These are phyloP conservation scores for Clohesyomyces aquaticus DNA, from an alignment of 495 filamentous ascomycete genomes.

Conservation along the genomic window DNA sequence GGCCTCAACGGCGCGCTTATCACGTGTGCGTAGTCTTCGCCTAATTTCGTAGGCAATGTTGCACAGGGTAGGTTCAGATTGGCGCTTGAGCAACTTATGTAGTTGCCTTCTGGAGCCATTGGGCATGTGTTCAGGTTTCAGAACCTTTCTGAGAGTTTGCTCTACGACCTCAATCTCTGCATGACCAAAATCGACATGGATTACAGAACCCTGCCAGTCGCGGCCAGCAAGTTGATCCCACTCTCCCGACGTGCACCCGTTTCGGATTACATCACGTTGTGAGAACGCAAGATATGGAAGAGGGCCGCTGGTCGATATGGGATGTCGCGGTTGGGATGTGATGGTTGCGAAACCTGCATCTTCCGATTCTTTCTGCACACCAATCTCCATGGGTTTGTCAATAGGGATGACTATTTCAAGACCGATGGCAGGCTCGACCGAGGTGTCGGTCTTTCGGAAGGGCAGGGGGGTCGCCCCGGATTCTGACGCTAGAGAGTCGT, in stretches of 20 bases:
- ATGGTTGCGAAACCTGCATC: constrained; percentile 19
- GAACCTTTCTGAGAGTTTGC: neutral
- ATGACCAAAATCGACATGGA: constrained; percentile 38
- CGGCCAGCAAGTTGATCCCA: constrained; percentile 24
- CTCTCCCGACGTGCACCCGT: constrained; percentile 5
- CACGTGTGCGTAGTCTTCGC: constrained; percentile 13
- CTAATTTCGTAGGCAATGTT: constrained; percentile 17
- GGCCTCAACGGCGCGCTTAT: constrained; percentile 26
- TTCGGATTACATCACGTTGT: constrained; percentile 9
- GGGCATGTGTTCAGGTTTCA: neutral
- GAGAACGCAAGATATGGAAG: constrained; percentile 27
- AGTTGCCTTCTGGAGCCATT: constrained; percentile 21
- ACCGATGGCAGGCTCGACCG: neutral
- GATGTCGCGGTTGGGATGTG: neutral
- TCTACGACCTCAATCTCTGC: constrained; percentile 30
- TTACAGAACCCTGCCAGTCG: constrained; percentile 28
- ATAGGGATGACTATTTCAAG: constrained; percentile 22
- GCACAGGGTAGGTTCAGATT: constrained; percentile 22
- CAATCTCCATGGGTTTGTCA: constrained; percentile 20
- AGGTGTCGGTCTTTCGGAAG: neutral
- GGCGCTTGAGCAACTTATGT: constrained; percentile 15
- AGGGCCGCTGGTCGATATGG: neutral
- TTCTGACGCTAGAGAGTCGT: neutral
- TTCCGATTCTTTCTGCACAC: constrained; percentile 14
- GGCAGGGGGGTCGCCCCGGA: neutral